phyloP scores from a whole-genome alignment of 2,329 filamentous ascomycete genomes.

The Didymella segeticola region DNA sequence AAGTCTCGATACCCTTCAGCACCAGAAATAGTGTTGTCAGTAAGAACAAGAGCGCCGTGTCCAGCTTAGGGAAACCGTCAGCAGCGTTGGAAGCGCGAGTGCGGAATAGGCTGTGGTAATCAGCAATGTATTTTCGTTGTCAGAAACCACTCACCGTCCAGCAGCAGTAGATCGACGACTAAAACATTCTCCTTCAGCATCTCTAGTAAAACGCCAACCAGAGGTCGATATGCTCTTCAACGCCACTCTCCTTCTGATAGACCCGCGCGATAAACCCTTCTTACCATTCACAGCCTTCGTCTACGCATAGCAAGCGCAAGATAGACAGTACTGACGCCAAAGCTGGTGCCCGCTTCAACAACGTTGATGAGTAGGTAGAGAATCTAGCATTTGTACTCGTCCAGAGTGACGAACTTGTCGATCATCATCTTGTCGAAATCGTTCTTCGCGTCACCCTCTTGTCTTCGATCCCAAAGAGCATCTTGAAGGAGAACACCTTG shows the following conservation, averaged over 20 bases:
- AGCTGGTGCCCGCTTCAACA: constrained; percentile 68
- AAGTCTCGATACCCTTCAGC: constrained; percentile 56
- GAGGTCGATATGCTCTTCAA: constrained; percentile 19
- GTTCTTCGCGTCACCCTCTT: background rate
- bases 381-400: constrained; percentile 64
- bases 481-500: background rate
- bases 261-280: background rate
- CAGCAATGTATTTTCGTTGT: background rate
- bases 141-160: constrained; percentile 61
- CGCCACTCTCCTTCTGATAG: constrained; percentile 61
- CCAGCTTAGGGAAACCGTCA: constrained; percentile 56
- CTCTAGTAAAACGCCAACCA: constrained; percentile 61
- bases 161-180: constrained; percentile 62
- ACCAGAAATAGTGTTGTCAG: constrained; percentile 57
- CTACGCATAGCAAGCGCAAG: constrained; percentile 50
- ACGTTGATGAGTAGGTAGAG: constrained; percentile 60
- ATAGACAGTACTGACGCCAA: constrained; percentile 69
- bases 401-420: constrained; percentile 65
- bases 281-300: background rate
- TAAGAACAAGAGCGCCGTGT: constrained; percentile 57
- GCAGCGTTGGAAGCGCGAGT: constrained; percentile 61
- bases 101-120: constrained; percentile 60
- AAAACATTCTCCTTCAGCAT: constrained; percentile 60
- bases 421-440: constrained; percentile 25
- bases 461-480: constrained; percentile 5